Evolutionary conservation across 202 grass and related monocot species (phyloP).

Genomic region (Panicum virgatum): DNA sequence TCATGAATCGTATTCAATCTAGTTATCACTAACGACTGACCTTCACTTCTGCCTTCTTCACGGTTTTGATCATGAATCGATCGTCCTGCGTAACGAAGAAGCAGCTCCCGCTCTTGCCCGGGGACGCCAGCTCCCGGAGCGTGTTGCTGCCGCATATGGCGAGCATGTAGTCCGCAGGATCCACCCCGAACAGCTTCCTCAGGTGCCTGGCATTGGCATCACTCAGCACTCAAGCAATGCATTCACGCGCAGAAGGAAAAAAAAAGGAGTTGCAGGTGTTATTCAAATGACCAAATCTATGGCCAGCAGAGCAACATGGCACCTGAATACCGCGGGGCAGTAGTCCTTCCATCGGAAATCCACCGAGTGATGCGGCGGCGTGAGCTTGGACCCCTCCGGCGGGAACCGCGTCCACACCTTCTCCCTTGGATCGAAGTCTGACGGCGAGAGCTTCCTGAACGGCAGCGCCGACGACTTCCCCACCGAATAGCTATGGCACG

Average conservation of each 20-base stretch:
- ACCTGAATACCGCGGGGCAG: conserved; percentile 64
- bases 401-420: conserved; percentile 70
- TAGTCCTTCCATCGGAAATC: conserved; percentile 74
- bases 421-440: conserved; percentile 59
- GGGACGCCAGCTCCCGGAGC: conserved; percentile 54
- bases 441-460: conserved; percentile 49
- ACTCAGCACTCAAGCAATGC: conserved; percentile 14
- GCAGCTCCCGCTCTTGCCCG: conserved; percentile 65
- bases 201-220: conserved; percentile 53
- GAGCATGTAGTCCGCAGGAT: conserved; percentile 67
- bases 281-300: background rate
- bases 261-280: background rate
- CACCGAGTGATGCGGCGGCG: conserved; percentile 59
- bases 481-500: conserved; percentile 47
- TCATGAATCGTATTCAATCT: background rate
- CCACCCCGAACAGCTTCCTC: conserved; percentile 58
- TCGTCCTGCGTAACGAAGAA: conserved; percentile 65
- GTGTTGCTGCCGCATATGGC: conserved; percentile 55
- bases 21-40: conserved; percentile 26
- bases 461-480: conserved; percentile 61
- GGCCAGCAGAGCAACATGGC: background rate
- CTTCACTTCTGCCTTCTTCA: conserved; percentile 65
- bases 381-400: conserved; percentile 63
- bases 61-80: conserved; percentile 62
- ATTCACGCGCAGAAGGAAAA: background rate